These are phyloP conservation scores for Boletus subparvulus DNA, from an alignment of 768 basidiomycete genomes.

Conservation along the genomic window DNA sequence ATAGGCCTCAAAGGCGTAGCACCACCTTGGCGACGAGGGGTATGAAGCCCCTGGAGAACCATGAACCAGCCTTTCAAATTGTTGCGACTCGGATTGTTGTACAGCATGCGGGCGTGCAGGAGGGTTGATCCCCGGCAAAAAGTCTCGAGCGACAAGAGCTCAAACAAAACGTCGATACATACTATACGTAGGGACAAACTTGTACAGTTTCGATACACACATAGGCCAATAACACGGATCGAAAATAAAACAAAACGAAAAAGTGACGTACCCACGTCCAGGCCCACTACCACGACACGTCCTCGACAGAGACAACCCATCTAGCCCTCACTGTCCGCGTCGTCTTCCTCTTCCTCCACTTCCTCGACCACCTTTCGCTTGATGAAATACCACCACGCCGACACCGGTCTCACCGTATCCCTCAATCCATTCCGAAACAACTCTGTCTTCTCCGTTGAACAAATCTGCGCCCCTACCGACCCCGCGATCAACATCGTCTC, in stretches of 20 bases:
- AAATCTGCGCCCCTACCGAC: constrained; percentile 29
- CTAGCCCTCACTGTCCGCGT: background rate
- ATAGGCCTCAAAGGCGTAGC: too few relatives aligned
- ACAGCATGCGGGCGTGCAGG: too few relatives aligned
- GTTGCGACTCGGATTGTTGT: too few relatives aligned
- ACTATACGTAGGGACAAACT: background rate
- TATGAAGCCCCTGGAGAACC: too few relatives aligned
- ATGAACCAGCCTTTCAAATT: too few relatives aligned
- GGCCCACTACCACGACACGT: background rate
- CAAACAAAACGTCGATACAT: background rate
- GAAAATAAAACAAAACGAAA: background rate
- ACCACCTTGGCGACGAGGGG: too few relatives aligned
- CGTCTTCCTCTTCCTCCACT: background rate
- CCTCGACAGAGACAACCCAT: background rate
- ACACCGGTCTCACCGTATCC: constrained; percentile 33
- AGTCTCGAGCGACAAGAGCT: background rate
- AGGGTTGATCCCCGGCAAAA: too few relatives aligned
- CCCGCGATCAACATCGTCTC: constrained; percentile 33
- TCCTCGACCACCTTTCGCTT: background rate
- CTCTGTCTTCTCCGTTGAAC: constrained; percentile 30
- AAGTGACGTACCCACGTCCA: background rate
- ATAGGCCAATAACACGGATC: background rate
- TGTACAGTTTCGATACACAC: too few relatives aligned
- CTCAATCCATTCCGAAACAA: constrained; percentile 30
- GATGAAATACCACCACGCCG: constrained; percentile 35